Base-by-base conservation (phyloP, 2,329 filamentous ascomycete genomes). In the Periglandula ipomoeae region DNA sequence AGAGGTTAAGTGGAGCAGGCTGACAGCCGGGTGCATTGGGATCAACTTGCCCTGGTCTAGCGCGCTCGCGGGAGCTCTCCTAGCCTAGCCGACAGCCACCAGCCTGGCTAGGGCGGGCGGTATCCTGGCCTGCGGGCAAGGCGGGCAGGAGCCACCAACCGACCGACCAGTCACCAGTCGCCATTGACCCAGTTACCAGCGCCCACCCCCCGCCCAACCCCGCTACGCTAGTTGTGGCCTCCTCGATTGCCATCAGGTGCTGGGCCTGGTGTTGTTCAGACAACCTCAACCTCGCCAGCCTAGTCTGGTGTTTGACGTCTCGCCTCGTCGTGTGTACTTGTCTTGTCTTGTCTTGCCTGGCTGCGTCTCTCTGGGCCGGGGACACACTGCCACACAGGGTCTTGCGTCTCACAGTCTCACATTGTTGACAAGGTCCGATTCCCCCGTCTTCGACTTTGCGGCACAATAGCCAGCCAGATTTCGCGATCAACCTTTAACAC, bases 61-160 rank as follows among this genome's bases (percentile, higher is more conserved):
- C 37, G 47, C 20, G 32, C 43, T 46, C 42, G 47, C 47, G 47
- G 47, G 47, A 46, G 23, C 23, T 38, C 19, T 40, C 42, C 42
- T 49, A 39, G 47, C 47, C 26, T 23, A 41, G 42, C 47, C 47
- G 47, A 44, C 7, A 43, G 40, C 40, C 32, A 49, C 47, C 23
- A 32, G 24, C 17, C 27, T 24, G 24, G 38, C 43, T 42, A 46
- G 47, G 47, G 42, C 47, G 47, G 40, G 47, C 47, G 47, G 42
- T 3, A 45, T 8, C 26, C 42, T 23, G 35, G 32, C 23, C 23
- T 22, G 35, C 35, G 35, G 20, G 34, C 35, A 35, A 37, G 39
- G 8, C 20, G 38, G 23, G 27, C 39, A 48, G n/a, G 46, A 22
- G 27, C 30, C 30, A 45, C 19, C 30, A 19, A 23, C 19, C 22